Conservation (phyloP, 2,329 filamentous ascomycete genomes). For the Fusarium nisikadoi region DNA sequence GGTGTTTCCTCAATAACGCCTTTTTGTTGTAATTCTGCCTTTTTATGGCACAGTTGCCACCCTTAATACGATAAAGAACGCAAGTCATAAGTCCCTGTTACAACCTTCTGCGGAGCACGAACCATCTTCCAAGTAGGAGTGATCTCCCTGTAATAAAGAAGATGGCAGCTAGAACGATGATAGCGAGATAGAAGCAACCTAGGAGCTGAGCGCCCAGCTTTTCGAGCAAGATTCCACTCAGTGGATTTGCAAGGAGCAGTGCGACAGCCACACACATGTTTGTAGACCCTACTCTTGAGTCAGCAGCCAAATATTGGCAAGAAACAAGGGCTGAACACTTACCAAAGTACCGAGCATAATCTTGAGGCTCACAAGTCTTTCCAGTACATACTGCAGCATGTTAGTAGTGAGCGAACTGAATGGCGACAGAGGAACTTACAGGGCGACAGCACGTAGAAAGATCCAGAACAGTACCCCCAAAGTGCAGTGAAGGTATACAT, state of each 20-base stretch:
- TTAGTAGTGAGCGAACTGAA: neutral
- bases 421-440: neutral
- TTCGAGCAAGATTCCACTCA: constrained; percentile 57
- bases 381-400: constrained; percentile 53
- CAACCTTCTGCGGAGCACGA: neutral
- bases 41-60: neutral
- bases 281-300: constrained; percentile 51
- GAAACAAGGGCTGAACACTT: neutral
- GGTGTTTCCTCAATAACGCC: accelerated
- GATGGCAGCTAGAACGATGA: constrained; percentile 50
- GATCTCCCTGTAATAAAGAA: constrained; percentile 38
- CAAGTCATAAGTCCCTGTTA: neutral
- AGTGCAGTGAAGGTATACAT: constrained; percentile 57
- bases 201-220: constrained; percentile 54
- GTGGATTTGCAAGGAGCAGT: constrained; percentile 55
- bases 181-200: constrained; percentile 56
- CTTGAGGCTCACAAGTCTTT: constrained; percentile 55
- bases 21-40: accelerated
- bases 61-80: neutral
- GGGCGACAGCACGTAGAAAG: constrained; percentile 55
- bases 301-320: accelerated
- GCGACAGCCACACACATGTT: constrained; percentile 58
- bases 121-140: constrained; percentile 10
- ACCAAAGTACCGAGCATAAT: constrained; percentile 56
- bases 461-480: constrained; percentile 60